Evolutionary conservation across 768 basidiomycete genomes (phyloP).

Genomic region (Lactarius hengduanensis): DNA sequence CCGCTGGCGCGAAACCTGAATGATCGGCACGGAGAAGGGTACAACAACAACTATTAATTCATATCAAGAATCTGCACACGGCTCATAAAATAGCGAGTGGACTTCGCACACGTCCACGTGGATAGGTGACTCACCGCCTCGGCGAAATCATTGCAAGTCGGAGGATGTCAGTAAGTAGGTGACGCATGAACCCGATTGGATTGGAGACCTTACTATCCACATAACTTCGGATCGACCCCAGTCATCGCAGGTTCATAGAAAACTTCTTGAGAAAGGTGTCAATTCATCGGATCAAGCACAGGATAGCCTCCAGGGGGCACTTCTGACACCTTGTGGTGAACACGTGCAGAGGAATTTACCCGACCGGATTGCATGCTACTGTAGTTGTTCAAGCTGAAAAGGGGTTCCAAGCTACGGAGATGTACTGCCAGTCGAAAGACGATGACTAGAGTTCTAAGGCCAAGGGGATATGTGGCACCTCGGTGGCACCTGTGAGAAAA

Average conservation of each 20-base stretch:
- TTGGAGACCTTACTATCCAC: too few relatives aligned
- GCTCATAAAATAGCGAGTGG: neutral
- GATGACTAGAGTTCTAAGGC: neutral
- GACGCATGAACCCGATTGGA: too few relatives aligned
- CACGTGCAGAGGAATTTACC: neutral
- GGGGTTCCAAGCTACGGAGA: neutral
- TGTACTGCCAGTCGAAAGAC: neutral
- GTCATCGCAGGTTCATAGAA: neutral
- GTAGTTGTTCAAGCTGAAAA: neutral
- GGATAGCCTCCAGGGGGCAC: neutral
- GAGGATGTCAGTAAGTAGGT: too few relatives aligned
- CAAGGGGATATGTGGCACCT: neutral
- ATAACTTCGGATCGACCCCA: neutral
- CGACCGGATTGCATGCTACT: neutral
- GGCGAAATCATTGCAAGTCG: too few relatives aligned
- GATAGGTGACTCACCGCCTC: too few relatives aligned
- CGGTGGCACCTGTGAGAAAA: conserved; percentile 19
- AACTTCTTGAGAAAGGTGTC: neutral
- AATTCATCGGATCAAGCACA: neutral
- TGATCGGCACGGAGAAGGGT: neutral
- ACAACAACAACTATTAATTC: neutral
- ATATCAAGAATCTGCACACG: neutral
- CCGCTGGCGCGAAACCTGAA: neutral
- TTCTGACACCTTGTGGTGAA: neutral
- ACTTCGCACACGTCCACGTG: neutral